Evolutionary conservation across 179 eudicot species (phyloP).

Genomic region (Gypsophila paniculata): DNA sequence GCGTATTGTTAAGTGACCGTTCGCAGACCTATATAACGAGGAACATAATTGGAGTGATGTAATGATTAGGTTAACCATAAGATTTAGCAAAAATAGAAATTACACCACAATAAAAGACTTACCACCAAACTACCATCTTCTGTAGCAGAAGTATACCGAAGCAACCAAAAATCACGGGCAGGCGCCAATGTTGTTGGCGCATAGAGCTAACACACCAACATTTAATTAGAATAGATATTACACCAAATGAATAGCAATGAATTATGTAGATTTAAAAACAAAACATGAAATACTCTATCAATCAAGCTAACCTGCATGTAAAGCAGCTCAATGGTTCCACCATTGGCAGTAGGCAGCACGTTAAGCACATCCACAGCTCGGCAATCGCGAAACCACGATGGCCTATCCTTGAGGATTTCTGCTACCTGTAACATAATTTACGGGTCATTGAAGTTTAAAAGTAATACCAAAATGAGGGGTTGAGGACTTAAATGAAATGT

Average conservation of each 20-base stretch:
- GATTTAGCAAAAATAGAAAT: background rate
- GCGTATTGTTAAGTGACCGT: constrained; percentile 83
- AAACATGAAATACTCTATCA: background rate
- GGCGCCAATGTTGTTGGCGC: constrained; percentile 81
- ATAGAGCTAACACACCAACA: constrained; percentile 49
- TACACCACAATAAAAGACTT: constrained; percentile 15
- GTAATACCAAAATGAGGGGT: background rate
- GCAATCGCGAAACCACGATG: constrained; percentile 78
- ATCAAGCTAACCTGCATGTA: constrained; percentile 66
- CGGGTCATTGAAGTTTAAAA: constrained; percentile 7
- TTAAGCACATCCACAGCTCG: constrained; percentile 73
- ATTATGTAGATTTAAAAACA: background rate
- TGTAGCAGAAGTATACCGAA: constrained; percentile 65
- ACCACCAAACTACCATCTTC: constrained; percentile 88
- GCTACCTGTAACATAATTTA: constrained; percentile 43
- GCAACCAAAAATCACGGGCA: constrained; percentile 86
- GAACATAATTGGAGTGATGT: background rate
- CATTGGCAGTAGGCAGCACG: constrained; percentile 64
- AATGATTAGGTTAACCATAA: constrained; percentile 10
- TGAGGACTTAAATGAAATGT: background rate
- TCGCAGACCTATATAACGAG: constrained; percentile 57
- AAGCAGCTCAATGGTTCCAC: constrained; percentile 79
- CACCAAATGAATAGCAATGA: background rate
- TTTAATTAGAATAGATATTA: background rate
- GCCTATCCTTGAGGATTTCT: constrained; percentile 85